Base-by-base conservation (phyloP, 2,329 filamentous ascomycete genomes). In the Talaromyces sp. region DNA sequence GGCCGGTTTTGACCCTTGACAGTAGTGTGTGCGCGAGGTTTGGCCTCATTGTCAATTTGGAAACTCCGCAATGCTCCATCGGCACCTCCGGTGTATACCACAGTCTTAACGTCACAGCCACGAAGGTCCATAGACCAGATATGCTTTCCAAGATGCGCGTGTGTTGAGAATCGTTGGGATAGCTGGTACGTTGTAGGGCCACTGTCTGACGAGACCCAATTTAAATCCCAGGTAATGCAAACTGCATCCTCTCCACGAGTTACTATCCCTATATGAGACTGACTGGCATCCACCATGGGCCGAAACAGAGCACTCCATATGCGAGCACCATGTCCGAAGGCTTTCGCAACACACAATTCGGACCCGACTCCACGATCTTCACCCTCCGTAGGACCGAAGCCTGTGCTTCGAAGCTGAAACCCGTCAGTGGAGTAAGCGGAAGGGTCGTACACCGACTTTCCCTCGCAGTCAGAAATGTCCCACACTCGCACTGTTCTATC, bases 401-500 rank as follows among this genome's bases (percentile, higher is more conserved):
- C 86, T 2, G 86, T 90, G 66, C 85, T 83, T 49, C 81, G 75
- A 45, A 70, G 49, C 59, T 70, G 56, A 46, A 69, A 71, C 1
- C 66, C 65, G 50, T 72, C 70, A 8, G 71, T 72, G 4, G 65
- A 68, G 50, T 73, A 74, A 9, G 70, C 64, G 16, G 70, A 65
- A 16, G 57, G 64, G 40, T 70, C 68, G n/a, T 66, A 63, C 4
- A 57, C 56, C 1, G 64, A 60, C 1, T 62, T 64, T 2, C 69
- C 54, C 4, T 67, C 66, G 33, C 78, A 76, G 51, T 85, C 80
- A 0, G 86, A 86, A 7, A 97, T 84, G 66, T 96, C 85, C 93
- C 94, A 97, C 1, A 97, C 75, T 13, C 90, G 82, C 19, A 99
- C 85, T 0, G 91, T 96, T 46, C 94, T 83, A 72, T 99, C 94